phyloP scores from a whole-genome alignment of 2,329 filamentous ascomycete species.

The Talaromyces sp. region DNA sequence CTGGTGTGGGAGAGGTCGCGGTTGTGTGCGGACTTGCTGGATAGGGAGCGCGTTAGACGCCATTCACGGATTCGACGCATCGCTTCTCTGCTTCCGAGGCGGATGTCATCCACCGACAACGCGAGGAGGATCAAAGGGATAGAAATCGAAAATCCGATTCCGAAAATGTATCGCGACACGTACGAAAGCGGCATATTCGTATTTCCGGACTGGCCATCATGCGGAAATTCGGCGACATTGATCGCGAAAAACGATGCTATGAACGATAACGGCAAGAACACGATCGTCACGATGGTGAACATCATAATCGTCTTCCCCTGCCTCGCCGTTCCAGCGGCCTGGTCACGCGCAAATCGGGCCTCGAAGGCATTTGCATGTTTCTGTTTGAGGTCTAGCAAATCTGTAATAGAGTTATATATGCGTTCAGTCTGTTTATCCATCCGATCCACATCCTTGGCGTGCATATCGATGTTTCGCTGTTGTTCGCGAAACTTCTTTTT shows the following conservation, averaged over 20 bases:
- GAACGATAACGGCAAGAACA: constrained; percentile 57
- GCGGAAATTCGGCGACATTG: constrained; percentile 52
- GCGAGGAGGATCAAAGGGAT: constrained; percentile 52
- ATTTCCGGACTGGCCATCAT: constrained; percentile 25
- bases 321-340: constrained; percentile 60
- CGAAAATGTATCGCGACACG: constrained; percentile 57
- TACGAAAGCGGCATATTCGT: constrained; percentile 48
- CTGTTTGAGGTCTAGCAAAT: constrained; percentile 66
- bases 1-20: not conserved
- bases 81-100: constrained; percentile 31
- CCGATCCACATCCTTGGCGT: constrained; percentile 59
- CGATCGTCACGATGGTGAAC: constrained; percentile 60
- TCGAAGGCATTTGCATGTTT: constrained; percentile 68
- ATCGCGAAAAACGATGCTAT: constrained; percentile 58
- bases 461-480: constrained; percentile 57
- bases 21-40: not conserved
- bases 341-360: constrained; percentile 57
- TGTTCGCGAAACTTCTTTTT: constrained; percentile 58
- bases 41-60: constrained; percentile 14
- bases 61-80: constrained; percentile 28
- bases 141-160: constrained; percentile 55
- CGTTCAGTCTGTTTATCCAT: constrained; percentile 64
- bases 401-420: constrained; percentile 60
- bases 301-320: constrained; percentile 60
- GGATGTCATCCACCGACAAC: constrained; percentile 46